Percentiles rank a stretch among this genome's conserved stretches.
Evolutionary conservation across 2,329 filamentous ascomycete genomes (phyloP).

Genomic region (Daldinia sp.): DNA sequence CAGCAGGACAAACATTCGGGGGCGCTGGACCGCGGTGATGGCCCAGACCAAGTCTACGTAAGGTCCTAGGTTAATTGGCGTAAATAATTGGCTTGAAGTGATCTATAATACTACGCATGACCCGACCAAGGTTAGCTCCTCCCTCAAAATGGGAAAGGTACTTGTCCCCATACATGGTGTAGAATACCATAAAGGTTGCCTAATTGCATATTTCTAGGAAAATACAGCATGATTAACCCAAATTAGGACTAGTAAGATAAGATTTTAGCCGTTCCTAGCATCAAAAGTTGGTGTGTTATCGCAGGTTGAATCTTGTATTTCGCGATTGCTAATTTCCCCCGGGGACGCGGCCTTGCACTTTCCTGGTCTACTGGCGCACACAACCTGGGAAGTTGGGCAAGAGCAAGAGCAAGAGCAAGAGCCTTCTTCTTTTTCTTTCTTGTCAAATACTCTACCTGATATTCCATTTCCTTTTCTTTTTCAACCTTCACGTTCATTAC

Average conservation of each 20-base stretch:
- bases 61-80: slow-evolving; percentile 1
- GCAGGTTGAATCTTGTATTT: slow-evolving; percentile 15
- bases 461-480: slow-evolving; percentile 26
- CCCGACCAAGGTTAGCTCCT: slow-evolving; percentile 13
- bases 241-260: slow-evolving; percentile 11
- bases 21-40: slow-evolving; percentile 1
- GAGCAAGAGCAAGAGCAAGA: not conserved
- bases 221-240: slow-evolving; percentile 6
- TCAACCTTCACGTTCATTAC: slow-evolving; percentile 26
- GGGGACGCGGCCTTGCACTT: slow-evolving; percentile 22
- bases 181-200: not conserved
- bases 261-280: slow-evolving; percentile 21
- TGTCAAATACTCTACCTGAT: slow-evolving; percentile 8
- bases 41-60: slow-evolving; percentile 5
- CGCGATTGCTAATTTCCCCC: slow-evolving; percentile 32
- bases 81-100: slow-evolving; percentile 25
- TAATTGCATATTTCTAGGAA: slow-evolving; percentile 19
- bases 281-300: slow-evolving; percentile 2
- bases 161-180: not conserved
- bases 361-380: slow-evolving; percentile 4
- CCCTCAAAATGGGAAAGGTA: slow-evolving; percentile 7
- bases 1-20: slow-evolving; percentile 1
- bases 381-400: slow-evolving; percentile 3
- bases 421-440: slow-evolving; percentile 15
- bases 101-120: slow-evolving; percentile 18